These are phyloP conservation scores for Termitomyces sp. DNA, from an alignment of 768 basidiomycete species.

Conservation along the genomic window DNA sequence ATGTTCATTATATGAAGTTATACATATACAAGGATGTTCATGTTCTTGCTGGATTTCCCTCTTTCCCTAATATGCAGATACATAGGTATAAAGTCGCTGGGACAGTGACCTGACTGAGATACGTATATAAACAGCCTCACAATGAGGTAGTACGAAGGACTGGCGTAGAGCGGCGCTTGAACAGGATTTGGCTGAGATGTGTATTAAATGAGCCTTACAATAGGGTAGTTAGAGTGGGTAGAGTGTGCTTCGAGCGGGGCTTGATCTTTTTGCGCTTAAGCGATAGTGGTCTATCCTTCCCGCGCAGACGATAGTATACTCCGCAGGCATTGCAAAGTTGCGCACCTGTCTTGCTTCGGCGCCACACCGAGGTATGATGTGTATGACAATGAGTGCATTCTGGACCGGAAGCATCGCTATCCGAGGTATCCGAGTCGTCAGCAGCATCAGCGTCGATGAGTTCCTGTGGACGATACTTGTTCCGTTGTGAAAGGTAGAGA, in stretches of 20 bases:
- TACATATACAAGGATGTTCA: background rate
- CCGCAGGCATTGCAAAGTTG: constrained; percentile 52
- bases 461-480: constrained; percentile 45
- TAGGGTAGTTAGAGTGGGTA: constrained; percentile 9
- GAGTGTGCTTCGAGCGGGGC: constrained; percentile 44
- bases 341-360: constrained; percentile 46
- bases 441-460: constrained; percentile 46
- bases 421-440: constrained; percentile 39
- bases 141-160: background rate
- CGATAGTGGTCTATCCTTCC: constrained; percentile 42
- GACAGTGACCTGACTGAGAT: background rate
- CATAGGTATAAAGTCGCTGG: background rate
- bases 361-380: constrained; percentile 48
- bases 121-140: background rate
- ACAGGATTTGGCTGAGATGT: too few species aligned
- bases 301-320: constrained; percentile 44
- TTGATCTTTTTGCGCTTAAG: constrained; percentile 46
- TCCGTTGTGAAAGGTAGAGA: constrained; percentile 44
- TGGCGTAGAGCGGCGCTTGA: too few species aligned
- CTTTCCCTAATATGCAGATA: background rate
- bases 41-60: background rate
- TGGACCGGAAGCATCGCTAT: constrained; percentile 38
- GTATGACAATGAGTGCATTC: constrained; percentile 50
- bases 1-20: background rate
- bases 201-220: background rate